phyloP scores from a whole-genome alignment of 1,284 basidiomycete species.

The Takashimella koratensis region DNA sequence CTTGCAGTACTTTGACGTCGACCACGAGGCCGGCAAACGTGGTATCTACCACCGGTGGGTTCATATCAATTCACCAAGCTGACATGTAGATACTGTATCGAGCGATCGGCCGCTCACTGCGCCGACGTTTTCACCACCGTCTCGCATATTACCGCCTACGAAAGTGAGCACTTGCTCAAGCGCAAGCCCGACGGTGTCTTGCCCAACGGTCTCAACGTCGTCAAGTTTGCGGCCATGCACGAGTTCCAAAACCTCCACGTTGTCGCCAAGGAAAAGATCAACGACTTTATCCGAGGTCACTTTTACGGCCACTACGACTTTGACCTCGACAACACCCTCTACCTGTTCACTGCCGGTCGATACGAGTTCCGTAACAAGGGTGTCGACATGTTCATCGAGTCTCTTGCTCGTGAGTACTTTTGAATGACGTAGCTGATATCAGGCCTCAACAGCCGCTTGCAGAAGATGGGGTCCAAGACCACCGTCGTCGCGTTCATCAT shows the following conservation, averaged over 20 bases:
- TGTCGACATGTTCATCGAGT: conserved; percentile 99
- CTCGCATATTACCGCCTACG: conserved; percentile 95
- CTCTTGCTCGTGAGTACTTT: conserved; percentile 67
- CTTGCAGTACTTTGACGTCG: conserved; percentile 97
- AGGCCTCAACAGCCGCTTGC: conserved; percentile 77
- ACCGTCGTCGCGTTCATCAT: conserved; percentile 98
- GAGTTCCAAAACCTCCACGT: conserved; percentile 97
- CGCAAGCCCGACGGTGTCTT: conserved; percentile 95
- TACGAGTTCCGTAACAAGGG: conserved; percentile 99
- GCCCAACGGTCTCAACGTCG: conserved; percentile 95
- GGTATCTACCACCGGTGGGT: conserved; percentile 70
- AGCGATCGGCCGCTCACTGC: conserved; percentile 88
- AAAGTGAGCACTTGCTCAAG: conserved; percentile 92
- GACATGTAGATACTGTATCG: conserved; percentile 82
- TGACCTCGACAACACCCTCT: conserved; percentile 92
- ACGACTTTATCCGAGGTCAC: conserved; percentile 95
- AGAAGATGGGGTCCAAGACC: conserved; percentile 70
- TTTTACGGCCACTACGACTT: conserved; percentile 98
- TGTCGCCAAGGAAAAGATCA: conserved; percentile 89
- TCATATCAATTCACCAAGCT: not conserved
- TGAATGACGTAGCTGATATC: not conserved
- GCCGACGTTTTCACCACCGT: conserved; percentile 98
- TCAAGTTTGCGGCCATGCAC: conserved; percentile 93
- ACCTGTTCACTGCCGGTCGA: conserved; percentile 97
- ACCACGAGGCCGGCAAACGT: conserved; percentile 97